Conservation (phyloP, 1,139 yeast genomes). For the Geotrichum cucujoidarum region DNA sequence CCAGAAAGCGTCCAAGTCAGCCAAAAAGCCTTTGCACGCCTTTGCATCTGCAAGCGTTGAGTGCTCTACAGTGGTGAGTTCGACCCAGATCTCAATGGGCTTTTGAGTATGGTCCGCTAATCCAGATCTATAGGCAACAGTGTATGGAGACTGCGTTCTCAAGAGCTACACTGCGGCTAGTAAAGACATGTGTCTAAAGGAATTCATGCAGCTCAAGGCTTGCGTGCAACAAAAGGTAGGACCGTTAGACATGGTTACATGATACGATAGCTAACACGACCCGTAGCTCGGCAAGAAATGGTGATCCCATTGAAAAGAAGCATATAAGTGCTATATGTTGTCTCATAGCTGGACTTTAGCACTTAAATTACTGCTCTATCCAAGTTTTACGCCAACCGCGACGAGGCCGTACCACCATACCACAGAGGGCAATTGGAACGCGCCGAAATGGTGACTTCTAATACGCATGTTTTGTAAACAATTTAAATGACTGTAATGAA, state of each 20-base stretch:
- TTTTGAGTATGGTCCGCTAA: background rate
- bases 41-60: constrained; percentile 22
- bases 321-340: too few relatives aligned
- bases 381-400: too few relatives aligned
- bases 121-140: constrained; percentile 20
- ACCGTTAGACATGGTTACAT: background rate
- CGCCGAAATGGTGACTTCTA: too few relatives aligned
- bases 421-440: too few relatives aligned
- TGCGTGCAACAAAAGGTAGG: constrained; percentile 48
- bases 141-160: constrained; percentile 61
- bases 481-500: too few relatives aligned
- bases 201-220: constrained; percentile 51
- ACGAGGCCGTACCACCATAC: too few relatives aligned
- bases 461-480: too few relatives aligned
- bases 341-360: too few relatives aligned
- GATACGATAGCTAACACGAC: background rate
- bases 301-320: background rate
- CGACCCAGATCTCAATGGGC: background rate
- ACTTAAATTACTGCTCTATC: too few relatives aligned
- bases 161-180: constrained; percentile 50
- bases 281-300: constrained; percentile 9
- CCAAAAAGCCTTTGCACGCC: constrained; percentile 9
- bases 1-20: background rate
- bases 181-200: constrained; percentile 53
- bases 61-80: constrained; percentile 22